Evolutionary conservation across 495 filamentous ascomycete genomes (phyloP).

Genomic region (Hypoxylon cercidicola): DNA sequence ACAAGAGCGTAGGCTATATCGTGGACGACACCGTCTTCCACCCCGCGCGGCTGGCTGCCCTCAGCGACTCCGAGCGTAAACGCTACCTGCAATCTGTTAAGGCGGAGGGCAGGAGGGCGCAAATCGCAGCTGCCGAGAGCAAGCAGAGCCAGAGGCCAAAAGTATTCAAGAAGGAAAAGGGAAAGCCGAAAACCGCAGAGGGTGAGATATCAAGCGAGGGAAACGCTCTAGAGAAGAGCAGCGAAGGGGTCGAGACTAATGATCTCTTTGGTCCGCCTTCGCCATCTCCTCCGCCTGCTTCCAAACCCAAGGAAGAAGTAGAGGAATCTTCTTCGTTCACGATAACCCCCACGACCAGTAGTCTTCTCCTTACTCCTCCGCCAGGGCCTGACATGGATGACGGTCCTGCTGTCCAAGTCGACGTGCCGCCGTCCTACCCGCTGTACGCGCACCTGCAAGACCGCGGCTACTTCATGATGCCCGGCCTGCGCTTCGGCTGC

Average conservation of each 20-base stretch:
- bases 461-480: constrained; percentile 84
- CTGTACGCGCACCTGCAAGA: constrained; percentile 82
- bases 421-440: constrained; percentile 58
- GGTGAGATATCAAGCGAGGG: constrained; percentile 37
- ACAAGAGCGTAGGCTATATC: constrained; percentile 80
- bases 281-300: constrained; percentile 24
- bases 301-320: constrained; percentile 18
- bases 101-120: constrained; percentile 53
- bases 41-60: constrained; percentile 64
- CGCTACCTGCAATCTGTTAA: constrained; percentile 56
- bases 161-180: constrained; percentile 48
- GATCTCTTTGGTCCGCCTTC: constrained; percentile 57
- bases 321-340: constrained; percentile 28
- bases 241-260: constrained; percentile 41
- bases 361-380: constrained; percentile 37
- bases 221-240: constrained; percentile 36
- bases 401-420: constrained; percentile 8
- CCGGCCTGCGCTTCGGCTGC: constrained; percentile 93
- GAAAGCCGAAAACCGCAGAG: constrained; percentile 47
- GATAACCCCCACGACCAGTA: constrained; percentile 48
- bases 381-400: neutral
- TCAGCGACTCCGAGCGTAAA: constrained; percentile 65
- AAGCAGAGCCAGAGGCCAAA: constrained; percentile 29
- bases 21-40: constrained; percentile 80
- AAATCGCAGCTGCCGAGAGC: constrained; percentile 45